Evolutionary conservation across 208 protist species (phyloP).

Genomic region (Eutreptiella sp.): DNA sequence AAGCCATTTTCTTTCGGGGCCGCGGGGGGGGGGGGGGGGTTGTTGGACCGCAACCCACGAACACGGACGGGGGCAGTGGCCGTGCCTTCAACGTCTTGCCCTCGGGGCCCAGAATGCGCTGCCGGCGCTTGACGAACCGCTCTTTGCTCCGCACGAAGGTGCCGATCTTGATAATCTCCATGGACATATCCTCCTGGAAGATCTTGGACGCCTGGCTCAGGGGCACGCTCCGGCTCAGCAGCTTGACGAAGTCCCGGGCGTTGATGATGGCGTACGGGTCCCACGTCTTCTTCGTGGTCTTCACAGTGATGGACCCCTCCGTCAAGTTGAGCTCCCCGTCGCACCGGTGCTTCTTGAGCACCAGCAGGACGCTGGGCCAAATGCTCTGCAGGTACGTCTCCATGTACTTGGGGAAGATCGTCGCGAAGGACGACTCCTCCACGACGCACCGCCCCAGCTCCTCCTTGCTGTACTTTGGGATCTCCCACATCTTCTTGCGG

Average conservation of each 20-base stretch:
- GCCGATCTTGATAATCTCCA: conserved; percentile 98
- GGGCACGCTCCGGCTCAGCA: conserved; percentile 91
- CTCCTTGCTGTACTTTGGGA: too few relatives aligned
- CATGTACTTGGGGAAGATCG: conserved; percentile 96
- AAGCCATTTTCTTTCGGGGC: too few relatives aligned
- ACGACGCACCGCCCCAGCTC: too few relatives aligned
- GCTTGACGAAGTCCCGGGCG: conserved; percentile 95
- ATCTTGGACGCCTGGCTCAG: conserved; percentile 93
- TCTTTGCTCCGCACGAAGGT: conserved; percentile 90
- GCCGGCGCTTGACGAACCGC: conserved; percentile 96
- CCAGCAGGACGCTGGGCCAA: conserved; percentile 83
- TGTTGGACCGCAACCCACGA: not conserved
- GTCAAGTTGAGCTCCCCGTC: conserved; percentile 88
- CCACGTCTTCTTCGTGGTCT: conserved; percentile 95
- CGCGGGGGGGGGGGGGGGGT: too few relatives aligned
- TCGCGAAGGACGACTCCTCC: conserved; percentile 91
- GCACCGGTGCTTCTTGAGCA: conserved; percentile 82
- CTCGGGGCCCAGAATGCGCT: conserved; percentile 97
- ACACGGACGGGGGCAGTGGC: not conserved
- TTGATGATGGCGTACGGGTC: conserved; percentile 98
- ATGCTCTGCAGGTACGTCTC: conserved; percentile 93
- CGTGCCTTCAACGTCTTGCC: conserved; percentile 93
- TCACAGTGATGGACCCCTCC: conserved; percentile 94
- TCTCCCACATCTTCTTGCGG: too few relatives aligned
- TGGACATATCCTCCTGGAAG: conserved; percentile 92